Evolutionary conservation across 2,329 filamentous ascomycete genomes (phyloP), one percentile per base, ranked within the genome.

Genomic region (Exophiala spinifera): DNA sequence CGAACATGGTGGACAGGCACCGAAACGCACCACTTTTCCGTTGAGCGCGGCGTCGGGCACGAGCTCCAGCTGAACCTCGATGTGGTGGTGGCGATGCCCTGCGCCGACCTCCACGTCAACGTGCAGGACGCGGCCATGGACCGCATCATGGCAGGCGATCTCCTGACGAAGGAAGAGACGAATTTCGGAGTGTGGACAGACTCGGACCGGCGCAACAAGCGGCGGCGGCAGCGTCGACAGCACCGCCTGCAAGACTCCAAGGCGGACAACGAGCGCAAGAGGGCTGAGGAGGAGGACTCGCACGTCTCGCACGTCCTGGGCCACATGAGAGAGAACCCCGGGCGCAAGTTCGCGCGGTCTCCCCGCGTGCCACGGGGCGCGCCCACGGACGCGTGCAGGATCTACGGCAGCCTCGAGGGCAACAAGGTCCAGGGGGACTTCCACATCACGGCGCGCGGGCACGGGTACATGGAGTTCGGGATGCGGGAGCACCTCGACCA

Each of bases 401-500:
- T 99, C 60, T 99, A 84, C 70, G 94, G 94, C 31, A 95, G 84
- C 65, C 72, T 99, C 70, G 88, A 95, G 63, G 81, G 95, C 63
- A 99, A 99, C 73, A 95, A 95, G 75, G 94, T 99, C 42, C 92
- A 96, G 73, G 94, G 92, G 3, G 92, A 99, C 71, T 97, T 99
- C 69, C 94, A 99, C 70, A 94, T 99, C 66, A 99, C 94, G 1
- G 94, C 94, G 2, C 77, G 91, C 58, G 94, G 94, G 0, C 92
- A 97, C 71, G 94, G 94, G n/a, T 99, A 99, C 72, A 82, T 83
- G 72, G 90, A 91, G 68, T 79, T 84, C 62, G 88, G 86, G 36
- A 42, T 49, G 42, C 59, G 56, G 34, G 77, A 79, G 57, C 91
- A 97, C 75, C 74, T 97, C 61, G 88, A 95, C 65, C 92, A 97